Evolutionary conservation across 1,284 basidiomycete genomes (phyloP), one percentile per base, ranked within the genome.

Genomic region (Kalmanozyma brasiliensis): DNA sequence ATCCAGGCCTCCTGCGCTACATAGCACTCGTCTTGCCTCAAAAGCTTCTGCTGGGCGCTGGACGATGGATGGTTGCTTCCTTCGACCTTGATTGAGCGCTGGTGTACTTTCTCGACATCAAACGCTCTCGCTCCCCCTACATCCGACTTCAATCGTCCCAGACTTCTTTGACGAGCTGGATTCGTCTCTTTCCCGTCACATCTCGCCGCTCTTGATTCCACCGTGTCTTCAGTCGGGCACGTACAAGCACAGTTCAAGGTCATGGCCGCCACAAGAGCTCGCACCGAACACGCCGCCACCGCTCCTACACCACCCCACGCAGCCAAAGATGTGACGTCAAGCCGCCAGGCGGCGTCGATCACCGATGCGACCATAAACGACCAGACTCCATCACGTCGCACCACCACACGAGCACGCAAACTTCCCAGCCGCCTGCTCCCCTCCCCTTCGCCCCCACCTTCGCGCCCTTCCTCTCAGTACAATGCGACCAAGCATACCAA

Each of bases 241-340:
- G n/a, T n/a, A 30, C 6, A n/a, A 3, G 10, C 17, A 38, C 19
- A n/a, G 41, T 8, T 17, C 34, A n/a, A 55, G 60, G 66, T 57
- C 62, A 70, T 70, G 67, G 58, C 67, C 38, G 67, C 67, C 53
- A 70, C 67, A 8, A 53, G 67, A 55, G 62, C 67, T 44, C 67
- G 52, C 33, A 63, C 57, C 37, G 67, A 70, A 64, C 36, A 44
- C 17, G 52, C 67, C 36, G 48, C 62, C 32, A 38, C 47, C 30
- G 42, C 43, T 13, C 19, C 52, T 52, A 49, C 62, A 33, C 38
- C 66, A 17, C 16, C 49, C 7, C 55, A 55, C n/a, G 32, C 52
- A 34, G 43, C 37, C 52, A 58, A 55, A 34, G 20, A 59, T 59
- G 41, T 62, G 34, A 49, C 37, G 5, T 7, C 60, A 1, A 40